Evolutionary conservation across 2,329 filamentous ascomycete genomes (phyloP).

Genomic region (Corynespora cassiicola): DNA sequence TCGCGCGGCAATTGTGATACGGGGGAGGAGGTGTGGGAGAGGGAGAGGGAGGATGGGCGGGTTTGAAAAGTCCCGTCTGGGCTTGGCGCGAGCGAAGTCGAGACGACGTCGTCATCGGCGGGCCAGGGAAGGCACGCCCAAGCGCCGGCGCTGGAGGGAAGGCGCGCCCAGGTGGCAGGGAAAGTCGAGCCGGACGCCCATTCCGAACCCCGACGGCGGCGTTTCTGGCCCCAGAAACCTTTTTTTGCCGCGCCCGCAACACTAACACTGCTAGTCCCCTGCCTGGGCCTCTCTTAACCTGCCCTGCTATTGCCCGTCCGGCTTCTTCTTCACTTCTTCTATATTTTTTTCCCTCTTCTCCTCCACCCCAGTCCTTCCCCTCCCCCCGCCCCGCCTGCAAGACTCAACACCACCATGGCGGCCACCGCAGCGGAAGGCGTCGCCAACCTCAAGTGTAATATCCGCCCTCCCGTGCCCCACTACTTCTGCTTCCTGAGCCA

Average conservation of each 20-base stretch:
- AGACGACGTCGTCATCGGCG: too few relatives aligned
- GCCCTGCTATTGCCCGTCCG: neutral
- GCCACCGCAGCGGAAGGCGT: conserved; percentile 45
- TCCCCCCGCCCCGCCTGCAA: conserved; percentile 7
- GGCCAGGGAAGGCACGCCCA: too few relatives aligned
- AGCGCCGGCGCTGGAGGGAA: too few relatives aligned
- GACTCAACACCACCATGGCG: conserved; percentile 48
- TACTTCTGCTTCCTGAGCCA: neutral
- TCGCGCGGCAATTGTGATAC: too few relatives aligned
- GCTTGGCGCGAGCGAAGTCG: too few relatives aligned
- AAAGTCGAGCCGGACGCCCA: too few relatives aligned
- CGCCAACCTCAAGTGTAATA: conserved; percentile 47
- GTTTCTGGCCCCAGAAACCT: conserved; percentile 1
- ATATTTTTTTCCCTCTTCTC: neutral
- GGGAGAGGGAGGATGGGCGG: neutral
- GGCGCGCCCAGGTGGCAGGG: too few relatives aligned
- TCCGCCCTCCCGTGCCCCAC: neutral
- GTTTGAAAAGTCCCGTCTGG: too few relatives aligned
- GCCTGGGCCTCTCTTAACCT: conserved; percentile 16
- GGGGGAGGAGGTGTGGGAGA: conserved; percentile 2
- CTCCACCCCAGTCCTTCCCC: neutral
- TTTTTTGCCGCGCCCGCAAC: too few relatives aligned
- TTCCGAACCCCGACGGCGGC: conserved; percentile 16
- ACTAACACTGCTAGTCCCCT: neutral
- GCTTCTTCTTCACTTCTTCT: conserved; percentile 2